These are phyloP conservation scores for Pascua guehoae DNA, from an alignment of 1,284 basidiomycete species.

Conservation along the genomic window DNA sequence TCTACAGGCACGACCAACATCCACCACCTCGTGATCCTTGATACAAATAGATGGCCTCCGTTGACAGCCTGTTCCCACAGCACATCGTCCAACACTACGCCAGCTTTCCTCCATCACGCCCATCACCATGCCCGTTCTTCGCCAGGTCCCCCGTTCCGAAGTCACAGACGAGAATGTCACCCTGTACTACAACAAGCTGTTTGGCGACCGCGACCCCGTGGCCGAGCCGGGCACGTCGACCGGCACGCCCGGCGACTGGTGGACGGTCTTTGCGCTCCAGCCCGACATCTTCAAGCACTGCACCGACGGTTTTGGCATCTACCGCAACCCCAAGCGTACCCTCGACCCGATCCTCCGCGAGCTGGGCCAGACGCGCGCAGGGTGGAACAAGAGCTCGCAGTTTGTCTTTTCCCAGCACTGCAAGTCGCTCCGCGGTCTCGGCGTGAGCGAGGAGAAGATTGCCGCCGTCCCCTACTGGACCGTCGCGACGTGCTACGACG, in stretches of 20 bases:
- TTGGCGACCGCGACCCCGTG: conserved; percentile 2
- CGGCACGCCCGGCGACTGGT: conserved; percentile 8
- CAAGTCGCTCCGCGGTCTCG: conserved; percentile 3
- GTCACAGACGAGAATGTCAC: conserved; percentile 1
- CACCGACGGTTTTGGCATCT: conserved; percentile 5
- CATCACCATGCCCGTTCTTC: background rate
- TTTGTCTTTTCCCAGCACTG: conserved; percentile 8
- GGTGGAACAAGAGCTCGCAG: background rate
- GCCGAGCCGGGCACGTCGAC: background rate
- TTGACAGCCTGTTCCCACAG: too few relatives aligned
- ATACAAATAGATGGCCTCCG: too few relatives aligned
- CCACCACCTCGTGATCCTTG: too few relatives aligned
- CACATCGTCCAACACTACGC: too few relatives aligned
- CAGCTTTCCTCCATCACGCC: too few relatives aligned
- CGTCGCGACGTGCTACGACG: background rate
- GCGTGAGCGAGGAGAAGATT: conserved; percentile 3
- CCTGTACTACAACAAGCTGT: conserved; percentile 2
- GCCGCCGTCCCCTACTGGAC: background rate
- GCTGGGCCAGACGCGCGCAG: conserved; percentile 6
- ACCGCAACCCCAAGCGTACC: conserved; percentile 1
- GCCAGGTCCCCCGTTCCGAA: background rate
- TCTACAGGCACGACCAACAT: too few relatives aligned
- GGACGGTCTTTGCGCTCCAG: conserved; percentile 1
- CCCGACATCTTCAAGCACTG: conserved; percentile 4
- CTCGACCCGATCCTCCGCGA: conserved; percentile 4